These are phyloP conservation scores for Cutaneotrichosporon curvatum DNA, from an alignment of 1,284 basidiomycete species.

Conservation along the genomic window DNA sequence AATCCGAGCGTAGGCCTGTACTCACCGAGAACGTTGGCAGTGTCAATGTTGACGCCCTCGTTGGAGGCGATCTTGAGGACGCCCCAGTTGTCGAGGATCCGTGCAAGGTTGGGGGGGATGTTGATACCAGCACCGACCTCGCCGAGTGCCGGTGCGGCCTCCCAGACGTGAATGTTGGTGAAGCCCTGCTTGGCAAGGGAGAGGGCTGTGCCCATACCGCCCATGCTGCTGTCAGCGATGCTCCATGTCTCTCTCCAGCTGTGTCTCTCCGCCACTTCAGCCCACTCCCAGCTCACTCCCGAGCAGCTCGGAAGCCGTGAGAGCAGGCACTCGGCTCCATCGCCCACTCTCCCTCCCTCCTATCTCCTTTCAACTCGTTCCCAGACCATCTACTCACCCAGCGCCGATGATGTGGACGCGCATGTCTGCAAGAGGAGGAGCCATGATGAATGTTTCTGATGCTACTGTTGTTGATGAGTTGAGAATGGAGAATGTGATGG, in stretches of 20 bases:
- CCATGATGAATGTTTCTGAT: slow-evolving; percentile 4
- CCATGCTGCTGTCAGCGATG: slow-evolving; percentile 24
- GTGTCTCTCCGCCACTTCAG: too few species aligned
- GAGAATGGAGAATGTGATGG: not conserved
- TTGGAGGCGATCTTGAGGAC: slow-evolving; percentile 21
- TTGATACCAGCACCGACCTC: slow-evolving; percentile 41
- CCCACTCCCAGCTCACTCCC: too few species aligned
- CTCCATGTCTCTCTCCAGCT: too few species aligned
- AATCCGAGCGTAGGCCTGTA: not conserved
- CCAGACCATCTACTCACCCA: slow-evolving; percentile 8
- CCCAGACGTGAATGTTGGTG: slow-evolving; percentile 30
- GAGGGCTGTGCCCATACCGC: slow-evolving; percentile 30
- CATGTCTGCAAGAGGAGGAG: slow-evolving; percentile 10
- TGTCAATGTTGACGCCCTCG: slow-evolving; percentile 34
- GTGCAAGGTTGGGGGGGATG: slow-evolving; percentile 33
- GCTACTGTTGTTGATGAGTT: not conserved
- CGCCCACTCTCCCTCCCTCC: too few species aligned
- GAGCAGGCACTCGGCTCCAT: too few species aligned
- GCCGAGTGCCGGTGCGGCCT: slow-evolving; percentile 26
- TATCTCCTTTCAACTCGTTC: too few species aligned
- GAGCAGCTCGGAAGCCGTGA: too few species aligned
- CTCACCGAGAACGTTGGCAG: slow-evolving; percentile 33
- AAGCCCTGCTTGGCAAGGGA: slow-evolving; percentile 31
- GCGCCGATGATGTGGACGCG: slow-evolving; percentile 16
- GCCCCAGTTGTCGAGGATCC: slow-evolving; percentile 29